Evolutionary conservation across 345 rosid genomes (phyloP).

Genomic region (Noccaea caerulescens): DNA sequence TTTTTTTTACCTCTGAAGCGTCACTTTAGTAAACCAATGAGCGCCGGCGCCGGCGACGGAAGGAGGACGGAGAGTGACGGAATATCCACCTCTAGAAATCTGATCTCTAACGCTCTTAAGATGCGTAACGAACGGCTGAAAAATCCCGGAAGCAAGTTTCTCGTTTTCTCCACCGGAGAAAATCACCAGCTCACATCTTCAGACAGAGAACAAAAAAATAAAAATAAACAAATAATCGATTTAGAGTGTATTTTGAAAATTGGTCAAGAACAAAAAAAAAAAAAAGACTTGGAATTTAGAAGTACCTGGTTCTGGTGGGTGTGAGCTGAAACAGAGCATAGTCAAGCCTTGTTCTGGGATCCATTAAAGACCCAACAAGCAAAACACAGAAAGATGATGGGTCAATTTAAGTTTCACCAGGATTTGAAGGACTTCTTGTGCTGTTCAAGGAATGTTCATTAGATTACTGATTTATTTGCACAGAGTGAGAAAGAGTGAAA

Average conservation of each 20-base stretch:
- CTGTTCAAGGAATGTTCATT: slow-evolving; percentile 36
- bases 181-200: slow-evolving; percentile 92
- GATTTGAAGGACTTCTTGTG: slow-evolving; percentile 13
- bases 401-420: slow-evolving; percentile 21
- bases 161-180: slow-evolving; percentile 72
- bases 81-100: slow-evolving; percentile 90
- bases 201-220: neutral
- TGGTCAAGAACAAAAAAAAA: neutral
- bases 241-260: neutral
- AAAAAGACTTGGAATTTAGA: neutral
- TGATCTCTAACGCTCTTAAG: slow-evolving; percentile 80
- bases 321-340: slow-evolving; percentile 93
- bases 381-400: slow-evolving; percentile 25
- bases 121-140: slow-evolving; percentile 87
- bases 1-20: slow-evolving; percentile 68
- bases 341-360: slow-evolving; percentile 77
- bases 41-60: slow-evolving; percentile 42
- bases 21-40: slow-evolving; percentile 90
- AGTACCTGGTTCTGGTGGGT: slow-evolving; percentile 95
- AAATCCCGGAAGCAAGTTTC: slow-evolving; percentile 83
- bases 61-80: slow-evolving; percentile 73
- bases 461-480: slow-evolving; percentile 8
- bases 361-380: slow-evolving; percentile 54
- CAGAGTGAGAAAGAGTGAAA: slow-evolving; percentile 25
- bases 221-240: neutral